Percentiles rank a stretch among this genome's conserved stretches.
Evolutionary conservation across 768 basidiomycete genomes (phyloP).

Genomic region (Termitomyces sp.): DNA sequence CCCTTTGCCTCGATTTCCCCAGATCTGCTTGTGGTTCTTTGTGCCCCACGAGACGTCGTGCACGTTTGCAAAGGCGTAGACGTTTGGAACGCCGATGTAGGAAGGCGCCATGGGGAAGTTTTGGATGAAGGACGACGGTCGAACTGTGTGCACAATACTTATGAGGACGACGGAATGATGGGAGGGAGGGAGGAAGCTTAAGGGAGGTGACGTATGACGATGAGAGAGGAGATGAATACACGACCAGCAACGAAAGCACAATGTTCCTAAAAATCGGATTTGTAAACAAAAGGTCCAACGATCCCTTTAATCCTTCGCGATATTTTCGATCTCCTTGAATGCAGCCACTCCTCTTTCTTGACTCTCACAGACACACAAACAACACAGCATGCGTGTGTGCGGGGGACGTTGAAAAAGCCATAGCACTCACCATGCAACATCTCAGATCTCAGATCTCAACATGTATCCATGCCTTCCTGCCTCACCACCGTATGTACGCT

Average conservation of each 20-base stretch:
- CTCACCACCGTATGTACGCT: conserved; percentile 77
- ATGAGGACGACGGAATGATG: not conserved
- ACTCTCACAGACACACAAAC: too few relatives aligned
- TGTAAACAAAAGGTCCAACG: conserved; percentile 62
- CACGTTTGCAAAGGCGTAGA: conserved; percentile 86
- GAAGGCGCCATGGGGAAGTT: conserved; percentile 90
- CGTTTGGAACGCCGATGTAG: conserved; percentile 90
- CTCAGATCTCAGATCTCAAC: too few relatives aligned
- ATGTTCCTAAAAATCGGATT: conserved; percentile 84
- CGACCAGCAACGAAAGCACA: conserved; percentile 76
- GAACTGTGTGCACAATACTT: conserved; percentile 64
- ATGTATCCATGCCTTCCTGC: conserved; percentile 95
- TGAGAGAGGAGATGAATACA: conserved; percentile 73
- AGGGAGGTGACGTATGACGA: not conserved
- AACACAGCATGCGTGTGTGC: too few relatives aligned
- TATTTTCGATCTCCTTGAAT: conserved; percentile 69
- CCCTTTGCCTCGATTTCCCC: conserved; percentile 42
- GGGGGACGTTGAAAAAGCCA: too few relatives aligned
- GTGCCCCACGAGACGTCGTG: conserved; percentile 96
- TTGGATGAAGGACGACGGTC: conserved; percentile 96
- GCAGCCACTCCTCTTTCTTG: too few relatives aligned
- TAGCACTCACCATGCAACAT: conserved; percentile 69
- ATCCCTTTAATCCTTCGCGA: conserved; percentile 35
- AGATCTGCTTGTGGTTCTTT: conserved; percentile 80
- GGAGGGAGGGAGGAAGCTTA: not conserved